Percentiles rank a stretch among this genome's conserved stretches.
Evolutionary conservation across 108 stramenopile species (phyloP).

Genomic region (Cyclotella sp.): DNA sequence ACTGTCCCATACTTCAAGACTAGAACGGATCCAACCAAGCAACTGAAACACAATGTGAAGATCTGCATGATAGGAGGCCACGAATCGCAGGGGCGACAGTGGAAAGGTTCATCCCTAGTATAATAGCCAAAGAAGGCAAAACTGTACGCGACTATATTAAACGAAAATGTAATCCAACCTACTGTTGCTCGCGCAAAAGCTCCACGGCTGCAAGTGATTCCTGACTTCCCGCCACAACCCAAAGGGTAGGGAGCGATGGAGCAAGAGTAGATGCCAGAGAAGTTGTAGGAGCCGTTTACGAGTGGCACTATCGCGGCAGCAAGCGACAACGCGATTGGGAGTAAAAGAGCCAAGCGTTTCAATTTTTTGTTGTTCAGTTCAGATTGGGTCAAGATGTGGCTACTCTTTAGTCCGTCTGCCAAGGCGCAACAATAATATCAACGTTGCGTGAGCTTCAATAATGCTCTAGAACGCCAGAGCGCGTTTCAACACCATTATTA

Average conservation of each 20-base stretch:
- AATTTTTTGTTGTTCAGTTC: background rate
- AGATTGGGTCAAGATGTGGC: background rate
- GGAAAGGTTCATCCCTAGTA: background rate
- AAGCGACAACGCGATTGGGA: background rate
- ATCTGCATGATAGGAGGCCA: background rate
- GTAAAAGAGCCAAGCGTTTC: background rate
- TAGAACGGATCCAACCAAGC: background rate
- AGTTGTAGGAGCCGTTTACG: background rate
- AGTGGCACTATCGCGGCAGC: background rate
- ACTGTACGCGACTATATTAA: background rate
- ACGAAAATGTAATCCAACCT: background rate
- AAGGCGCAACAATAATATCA: background rate
- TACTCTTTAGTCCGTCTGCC: background rate
- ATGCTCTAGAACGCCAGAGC: background rate
- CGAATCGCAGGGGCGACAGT: background rate
- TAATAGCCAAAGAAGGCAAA: constrained; percentile 4
- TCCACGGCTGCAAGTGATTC: constrained; percentile 4
- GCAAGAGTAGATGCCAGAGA: background rate
- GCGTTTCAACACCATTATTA: too few species aligned
- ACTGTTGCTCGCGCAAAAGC: background rate
- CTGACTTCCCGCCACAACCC: background rate
- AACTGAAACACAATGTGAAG: background rate
- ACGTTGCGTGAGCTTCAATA: background rate
- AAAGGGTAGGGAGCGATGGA: background rate
- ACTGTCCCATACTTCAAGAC: background rate